A percentile compares a stretch with the other conserved stretches of the same genome.
These are phyloP conservation scores for Stagonosporopsis rhizophila DNA, from an alignment of 2,329 filamentous ascomycete genomes.

Conservation along the genomic window DNA sequence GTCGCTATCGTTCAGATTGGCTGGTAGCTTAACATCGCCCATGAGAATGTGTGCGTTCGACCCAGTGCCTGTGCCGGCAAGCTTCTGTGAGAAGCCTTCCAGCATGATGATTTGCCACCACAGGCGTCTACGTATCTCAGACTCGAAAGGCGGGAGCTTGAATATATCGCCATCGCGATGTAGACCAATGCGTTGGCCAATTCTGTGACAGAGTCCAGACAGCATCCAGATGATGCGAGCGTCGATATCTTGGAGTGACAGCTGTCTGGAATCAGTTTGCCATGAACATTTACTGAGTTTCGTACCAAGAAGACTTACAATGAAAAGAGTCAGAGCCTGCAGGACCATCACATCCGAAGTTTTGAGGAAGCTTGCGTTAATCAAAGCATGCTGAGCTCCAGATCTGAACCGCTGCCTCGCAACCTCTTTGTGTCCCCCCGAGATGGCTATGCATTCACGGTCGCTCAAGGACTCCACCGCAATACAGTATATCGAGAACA, in stretches of 20 bases:
- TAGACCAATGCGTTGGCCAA: constrained; percentile 67
- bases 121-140: constrained; percentile 61
- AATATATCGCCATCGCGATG: constrained; percentile 64
- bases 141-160: constrained; percentile 63
- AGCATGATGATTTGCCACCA: constrained; percentile 71
- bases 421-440: constrained; percentile 61
- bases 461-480: constrained; percentile 61
- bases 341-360: constrained; percentile 70
- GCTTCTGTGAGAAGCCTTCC: constrained; percentile 63
- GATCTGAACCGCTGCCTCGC: constrained; percentile 63
- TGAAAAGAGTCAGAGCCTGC: constrained; percentile 72
- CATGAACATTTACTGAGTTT: not conserved
- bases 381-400: constrained; percentile 69
- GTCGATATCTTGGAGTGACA: constrained; percentile 55
- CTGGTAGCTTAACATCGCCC: constrained; percentile 58
- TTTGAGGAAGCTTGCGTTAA: constrained; percentile 71
- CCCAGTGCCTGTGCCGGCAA: constrained; percentile 57
- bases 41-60: constrained; percentile 48
- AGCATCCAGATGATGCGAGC: constrained; percentile 68
- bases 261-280: constrained; percentile 37
- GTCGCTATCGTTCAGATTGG: constrained; percentile 63
- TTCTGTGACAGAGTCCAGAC: constrained; percentile 66
- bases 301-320: constrained; percentile 56
- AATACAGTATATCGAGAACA: constrained; percentile 44
- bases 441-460: constrained; percentile 60